Evolutionary conservation across 2,329 filamentous ascomycete genomes (phyloP).

Genomic region (Decorospora gaudefroyi): DNA sequence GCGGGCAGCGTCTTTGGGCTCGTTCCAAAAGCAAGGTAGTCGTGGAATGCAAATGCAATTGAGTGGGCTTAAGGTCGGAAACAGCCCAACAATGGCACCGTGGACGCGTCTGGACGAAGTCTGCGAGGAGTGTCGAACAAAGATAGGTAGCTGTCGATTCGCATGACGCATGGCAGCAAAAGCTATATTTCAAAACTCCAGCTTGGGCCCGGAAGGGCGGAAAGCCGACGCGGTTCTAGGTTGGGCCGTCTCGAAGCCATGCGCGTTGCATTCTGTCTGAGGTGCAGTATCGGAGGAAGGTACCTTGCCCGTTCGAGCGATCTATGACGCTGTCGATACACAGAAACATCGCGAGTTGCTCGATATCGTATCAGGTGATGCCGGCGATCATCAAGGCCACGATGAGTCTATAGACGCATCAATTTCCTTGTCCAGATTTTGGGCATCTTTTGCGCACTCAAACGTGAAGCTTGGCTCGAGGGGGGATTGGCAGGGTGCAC

Average conservation of each 20-base stretch:
- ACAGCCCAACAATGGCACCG: conserved; percentile 6
- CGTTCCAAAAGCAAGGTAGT: background rate
- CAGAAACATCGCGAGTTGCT: conserved; percentile 5
- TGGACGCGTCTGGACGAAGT: conserved; percentile 7
- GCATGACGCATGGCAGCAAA: conserved; percentile 4
- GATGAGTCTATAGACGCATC: too few species aligned
- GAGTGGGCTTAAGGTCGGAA: conserved; percentile 1
- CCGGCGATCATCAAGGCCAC: background rate
- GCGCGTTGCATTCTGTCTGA: conserved; percentile 37
- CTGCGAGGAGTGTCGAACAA: conserved; percentile 10
- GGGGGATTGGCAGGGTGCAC: too few species aligned
- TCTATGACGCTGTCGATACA: conserved; percentile 42
- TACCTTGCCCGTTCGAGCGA: conserved; percentile 44
- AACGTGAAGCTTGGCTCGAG: background rate
- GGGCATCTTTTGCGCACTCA: background rate
- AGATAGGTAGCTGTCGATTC: background rate
- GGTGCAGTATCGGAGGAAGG: conserved; percentile 35
- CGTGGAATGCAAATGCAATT: background rate
- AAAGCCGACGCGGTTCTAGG: conserved; percentile 25
- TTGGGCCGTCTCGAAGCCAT: conserved; percentile 30
- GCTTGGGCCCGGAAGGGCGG: conserved; percentile 12
- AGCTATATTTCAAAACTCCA: conserved; percentile 15
- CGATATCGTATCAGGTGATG: background rate
- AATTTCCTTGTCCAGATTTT: too few species aligned
- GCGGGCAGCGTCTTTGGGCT: background rate